phyloP scores from a whole-genome alignment of 805 yeast species.

The Candida sonorensis region DNA sequence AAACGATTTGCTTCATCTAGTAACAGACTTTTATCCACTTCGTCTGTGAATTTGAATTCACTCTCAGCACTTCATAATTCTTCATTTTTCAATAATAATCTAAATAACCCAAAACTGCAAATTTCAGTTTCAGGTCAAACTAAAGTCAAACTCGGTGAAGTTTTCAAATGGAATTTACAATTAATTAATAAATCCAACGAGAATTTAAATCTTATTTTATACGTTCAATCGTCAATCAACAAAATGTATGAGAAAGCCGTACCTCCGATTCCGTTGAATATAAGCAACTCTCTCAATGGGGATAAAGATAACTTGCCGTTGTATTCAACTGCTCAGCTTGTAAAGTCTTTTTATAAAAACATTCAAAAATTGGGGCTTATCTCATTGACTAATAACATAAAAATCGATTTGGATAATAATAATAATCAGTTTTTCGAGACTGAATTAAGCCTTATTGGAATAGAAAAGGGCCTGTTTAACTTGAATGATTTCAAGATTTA shows the following conservation, averaged over 20 bases:
- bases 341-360: slow-evolving; percentile 27
- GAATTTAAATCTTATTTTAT: slow-evolving; percentile 46
- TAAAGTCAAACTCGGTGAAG: slow-evolving; percentile 51
- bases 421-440: slow-evolving; percentile 50
- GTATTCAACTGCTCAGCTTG: slow-evolving; percentile 21
- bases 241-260: slow-evolving; percentile 30
- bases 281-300: slow-evolving; percentile 8
- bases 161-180: slow-evolving; percentile 57
- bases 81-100: background rate
- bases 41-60: slow-evolving; percentile 15
- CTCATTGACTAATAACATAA: slow-evolving; percentile 57
- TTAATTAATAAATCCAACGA: slow-evolving; percentile 53
- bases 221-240: slow-evolving; percentile 30
- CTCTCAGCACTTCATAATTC: background rate
- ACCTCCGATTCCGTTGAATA: slow-evolving; percentile 29
- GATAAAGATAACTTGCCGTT: slow-evolving; percentile 23
- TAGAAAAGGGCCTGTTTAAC: slow-evolving; percentile 57
- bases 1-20: no score
- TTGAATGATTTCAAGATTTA: slow-evolving; percentile 60
- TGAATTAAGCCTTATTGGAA: slow-evolving; percentile 51
- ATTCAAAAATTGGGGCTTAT: slow-evolving; percentile 49
- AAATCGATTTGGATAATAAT: slow-evolving; percentile 42
- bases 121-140: slow-evolving; percentile 60
- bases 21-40: slow-evolving; percentile 15
- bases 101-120: slow-evolving; percentile 28